Evolutionary conservation across 2,329 filamentous ascomycete species (phyloP), one percentile per base, ranked within the genome.

Genomic region (Trichoderma guizhouense): DNA sequence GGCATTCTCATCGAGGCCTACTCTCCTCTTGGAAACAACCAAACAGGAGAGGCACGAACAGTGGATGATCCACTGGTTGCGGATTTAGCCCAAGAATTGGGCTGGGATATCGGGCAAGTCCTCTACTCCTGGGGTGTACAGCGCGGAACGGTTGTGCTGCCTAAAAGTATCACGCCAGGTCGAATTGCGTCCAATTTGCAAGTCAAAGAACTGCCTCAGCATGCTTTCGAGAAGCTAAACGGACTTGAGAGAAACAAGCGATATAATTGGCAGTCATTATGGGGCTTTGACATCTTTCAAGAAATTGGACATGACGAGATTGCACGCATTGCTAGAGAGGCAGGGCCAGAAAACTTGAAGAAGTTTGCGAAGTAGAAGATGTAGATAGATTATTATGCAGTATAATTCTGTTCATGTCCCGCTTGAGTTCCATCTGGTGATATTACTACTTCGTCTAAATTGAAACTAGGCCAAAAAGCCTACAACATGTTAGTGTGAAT

Each of bases 61-160:
- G 30, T 60, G 7, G 57, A 60, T 34, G 57, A 60, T 21, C 57
- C 57, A 3, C 18, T 60, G 15, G 57, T 60, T 60, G 57, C 57
- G 18, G n/a, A 24, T 32, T 60, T 60, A 7, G 30, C 83, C 86
- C 73, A 82, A 86, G 73, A 83, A 93, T 65, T 92, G 84, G 87
- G 87, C 79, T 65, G 53, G 43, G 64, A 62, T 15, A 34, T 53
- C 9, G 60, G 64, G 15, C 92, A 97, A 86, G 89, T 94, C 66
- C 83, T 96, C 77, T 83, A 97, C 74, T 85, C 90, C 77, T 97
- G 93, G 93, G 93, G 93, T 74, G 83, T 96, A 71, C 89, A 92
- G 80, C 90, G 93, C 79, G 93, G 92, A 73, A 93, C 91, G 85
- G 92, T 89, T 75, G 93, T 97, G 67, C 93, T 97, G 77, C 93